Conservation (phyloP, 768 basidiomycete genomes). For the Boletus rex-veris region DNA sequence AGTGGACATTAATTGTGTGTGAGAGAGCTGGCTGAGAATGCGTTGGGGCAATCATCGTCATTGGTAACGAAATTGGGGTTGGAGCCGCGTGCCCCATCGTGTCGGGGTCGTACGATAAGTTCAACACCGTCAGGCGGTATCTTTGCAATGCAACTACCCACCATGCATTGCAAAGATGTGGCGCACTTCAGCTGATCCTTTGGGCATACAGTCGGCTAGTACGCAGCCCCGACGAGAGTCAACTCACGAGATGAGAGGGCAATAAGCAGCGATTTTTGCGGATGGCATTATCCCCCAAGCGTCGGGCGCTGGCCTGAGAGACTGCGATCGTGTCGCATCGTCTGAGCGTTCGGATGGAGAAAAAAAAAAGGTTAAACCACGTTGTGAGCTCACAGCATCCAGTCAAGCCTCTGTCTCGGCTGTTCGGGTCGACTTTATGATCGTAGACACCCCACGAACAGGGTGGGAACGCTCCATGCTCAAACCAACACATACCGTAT, state of each 20-base stretch:
- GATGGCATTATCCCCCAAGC: neutral
- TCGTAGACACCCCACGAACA: neutral
- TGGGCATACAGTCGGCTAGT: neutral
- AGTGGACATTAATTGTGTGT: constrained; percentile 6
- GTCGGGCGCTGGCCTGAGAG: neutral
- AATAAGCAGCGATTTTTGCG: neutral
- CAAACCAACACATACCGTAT: too few species aligned
- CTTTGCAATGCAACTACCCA: neutral
- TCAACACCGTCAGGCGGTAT: neutral
- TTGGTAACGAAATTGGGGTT: neutral
- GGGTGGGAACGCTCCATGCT: too few species aligned
- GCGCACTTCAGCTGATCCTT: neutral
- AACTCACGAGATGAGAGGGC: neutral
- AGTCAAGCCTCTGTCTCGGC: neutral
- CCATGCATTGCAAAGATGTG: neutral
- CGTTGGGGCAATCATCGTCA: neutral
- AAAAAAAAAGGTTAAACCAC: constrained; percentile 23
- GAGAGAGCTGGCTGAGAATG: constrained; percentile 1
- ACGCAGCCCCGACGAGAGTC: neutral
- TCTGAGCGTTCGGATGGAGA: neutral
- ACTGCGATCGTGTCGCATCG: neutral
- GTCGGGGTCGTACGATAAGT: neutral
- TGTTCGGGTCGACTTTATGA: neutral
- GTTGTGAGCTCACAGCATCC: constrained; percentile 9
- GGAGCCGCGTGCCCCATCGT: neutral